These are phyloP conservation scores for Ganoderma boninense DNA, from an alignment of 1,284 basidiomycete genomes.

Conservation along the genomic window DNA sequence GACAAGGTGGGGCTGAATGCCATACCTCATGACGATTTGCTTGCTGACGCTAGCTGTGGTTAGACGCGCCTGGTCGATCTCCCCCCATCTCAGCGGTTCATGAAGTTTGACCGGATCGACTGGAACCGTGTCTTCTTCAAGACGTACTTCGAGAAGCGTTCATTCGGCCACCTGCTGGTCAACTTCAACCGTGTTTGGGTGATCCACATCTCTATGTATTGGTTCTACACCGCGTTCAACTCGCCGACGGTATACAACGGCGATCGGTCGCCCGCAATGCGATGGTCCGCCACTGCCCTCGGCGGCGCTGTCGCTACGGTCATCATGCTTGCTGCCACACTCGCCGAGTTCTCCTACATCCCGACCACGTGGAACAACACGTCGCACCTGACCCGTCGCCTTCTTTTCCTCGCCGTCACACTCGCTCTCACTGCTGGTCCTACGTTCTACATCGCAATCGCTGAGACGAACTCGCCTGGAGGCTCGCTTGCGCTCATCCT, in stretches of 20 bases:
- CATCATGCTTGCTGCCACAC: slow-evolving; percentile 94
- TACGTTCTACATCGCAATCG: slow-evolving; percentile 89
- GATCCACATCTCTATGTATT: slow-evolving; percentile 91
- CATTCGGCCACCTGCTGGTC: slow-evolving; percentile 92
- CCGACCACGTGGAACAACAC: slow-evolving; percentile 98
- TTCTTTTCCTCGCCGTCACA: slow-evolving; percentile 86
- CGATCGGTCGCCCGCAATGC: slow-evolving; percentile 72
- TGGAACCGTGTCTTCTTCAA: slow-evolving; percentile 97
- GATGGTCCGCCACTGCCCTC: slow-evolving; percentile 89
- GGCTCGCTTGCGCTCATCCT: slow-evolving; percentile 85
- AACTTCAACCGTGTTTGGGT: slow-evolving; percentile 99
- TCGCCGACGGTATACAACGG: slow-evolving; percentile 85
- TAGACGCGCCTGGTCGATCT: slow-evolving; percentile 91
- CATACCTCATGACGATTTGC: too few relatives aligned
- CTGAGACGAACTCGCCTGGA: slow-evolving; percentile 63
- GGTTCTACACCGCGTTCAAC: slow-evolving; percentile 96
- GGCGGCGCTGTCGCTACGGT: slow-evolving; percentile 90
- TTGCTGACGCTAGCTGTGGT: not conserved
- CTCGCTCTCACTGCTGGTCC: slow-evolving; percentile 89
- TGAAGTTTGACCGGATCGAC: slow-evolving; percentile 94
- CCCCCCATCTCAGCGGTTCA: slow-evolving; percentile 89
- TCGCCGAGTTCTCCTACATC: slow-evolving; percentile 95
- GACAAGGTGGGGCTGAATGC: too few relatives aligned
- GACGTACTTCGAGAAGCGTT: slow-evolving; percentile 96
- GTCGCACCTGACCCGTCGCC: slow-evolving; percentile 88